Conservation (phyloP, 208 protist species). For the Balamuthia mandrillaris region DNA sequence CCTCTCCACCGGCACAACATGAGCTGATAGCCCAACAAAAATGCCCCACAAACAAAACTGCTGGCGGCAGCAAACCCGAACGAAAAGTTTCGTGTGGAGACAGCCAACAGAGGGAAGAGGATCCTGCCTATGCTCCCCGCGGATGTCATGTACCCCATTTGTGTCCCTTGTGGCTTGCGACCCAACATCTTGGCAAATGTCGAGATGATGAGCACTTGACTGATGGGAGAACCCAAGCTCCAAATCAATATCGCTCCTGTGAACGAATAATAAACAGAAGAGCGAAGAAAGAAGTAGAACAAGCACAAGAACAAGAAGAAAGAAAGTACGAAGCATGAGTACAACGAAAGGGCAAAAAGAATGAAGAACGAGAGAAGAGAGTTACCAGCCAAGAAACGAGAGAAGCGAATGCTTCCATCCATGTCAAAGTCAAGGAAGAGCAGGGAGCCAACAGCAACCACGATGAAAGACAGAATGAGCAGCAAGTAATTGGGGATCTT, state of each 20-base stretch:
- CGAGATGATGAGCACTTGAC: conserved; percentile 3
- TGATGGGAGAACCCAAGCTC: conserved; percentile 14
- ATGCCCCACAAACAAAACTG: too few species aligned
- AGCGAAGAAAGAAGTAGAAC: too few species aligned
- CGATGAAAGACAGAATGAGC: conserved; percentile 7
- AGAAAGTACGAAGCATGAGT: too few species aligned
- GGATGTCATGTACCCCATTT: conserved; percentile 2
- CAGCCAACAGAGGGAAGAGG: not conserved
- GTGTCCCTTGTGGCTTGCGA: conserved; percentile 1
- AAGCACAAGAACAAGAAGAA: too few species aligned
- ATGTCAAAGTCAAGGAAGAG: not conserved
- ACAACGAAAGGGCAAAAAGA: too few species aligned
- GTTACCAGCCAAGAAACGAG: not conserved
- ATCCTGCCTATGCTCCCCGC: not conserved
- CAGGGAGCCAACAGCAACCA: not conserved
- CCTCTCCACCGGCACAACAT: too few species aligned
- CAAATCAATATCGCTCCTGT: not conserved
- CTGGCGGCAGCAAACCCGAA: too few species aligned
- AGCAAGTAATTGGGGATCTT: not conserved
- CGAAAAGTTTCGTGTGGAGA: too few species aligned
- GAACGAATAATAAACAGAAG: too few species aligned
- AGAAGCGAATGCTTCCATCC: not conserved
- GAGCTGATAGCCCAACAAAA: too few species aligned
- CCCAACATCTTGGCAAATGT: not conserved
- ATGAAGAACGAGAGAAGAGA: too few species aligned